Base-by-base conservation (phyloP, 768 basidiomycete genomes). In the Naganishia kalamii region DNA sequence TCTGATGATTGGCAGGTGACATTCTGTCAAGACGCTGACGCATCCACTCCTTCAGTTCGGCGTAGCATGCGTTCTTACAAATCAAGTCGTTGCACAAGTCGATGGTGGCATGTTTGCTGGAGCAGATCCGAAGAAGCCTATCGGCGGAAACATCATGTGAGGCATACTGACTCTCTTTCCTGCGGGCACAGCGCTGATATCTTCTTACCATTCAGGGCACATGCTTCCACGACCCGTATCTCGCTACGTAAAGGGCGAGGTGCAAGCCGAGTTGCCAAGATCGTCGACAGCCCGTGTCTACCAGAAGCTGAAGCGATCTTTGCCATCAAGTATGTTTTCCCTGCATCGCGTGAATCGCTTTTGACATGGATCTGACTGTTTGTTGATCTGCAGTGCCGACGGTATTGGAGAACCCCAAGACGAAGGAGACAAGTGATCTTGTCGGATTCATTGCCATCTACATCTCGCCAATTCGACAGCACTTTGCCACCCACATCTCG, bases 11-110 rank as follows among this genome's bases (percentile, higher is more conserved):
- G 62, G 30, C 33, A 37, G 8, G 59, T 37, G n/a, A 21, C 15
- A 12, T 4, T n/a, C 46, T 48, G 12, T 8, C 41, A 19, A 1
- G 11, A 13, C 21, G 27, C 37, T 68, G 40, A 70, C 63, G 17
- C 32, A 3, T 43, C 8, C n/a, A 3, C n/a, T n/a, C n/a, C n/a
- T n/a, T 41, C 15, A 98, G 94, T 99, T 90, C 73, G 96, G 96
- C 30, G 90, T 98, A 52, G 96, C 96, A 3, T 94, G 98, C 25
- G 92, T 99, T 12, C 87, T 97, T 44, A 90, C 90, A 4, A 99
- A 99, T 77, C 96, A 99, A 78, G 96, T 99, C 70, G 96, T 99
- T 85, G 97, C 96, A n/a, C 93, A 87, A 64, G 94, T 96, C 1
- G 96, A 99, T 75, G 92, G 91, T 30, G 85, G 88, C 3, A 90